These are phyloP conservation scores for Salix dunnii DNA, from an alignment of 345 rosid species.

Conservation along the genomic window DNA sequence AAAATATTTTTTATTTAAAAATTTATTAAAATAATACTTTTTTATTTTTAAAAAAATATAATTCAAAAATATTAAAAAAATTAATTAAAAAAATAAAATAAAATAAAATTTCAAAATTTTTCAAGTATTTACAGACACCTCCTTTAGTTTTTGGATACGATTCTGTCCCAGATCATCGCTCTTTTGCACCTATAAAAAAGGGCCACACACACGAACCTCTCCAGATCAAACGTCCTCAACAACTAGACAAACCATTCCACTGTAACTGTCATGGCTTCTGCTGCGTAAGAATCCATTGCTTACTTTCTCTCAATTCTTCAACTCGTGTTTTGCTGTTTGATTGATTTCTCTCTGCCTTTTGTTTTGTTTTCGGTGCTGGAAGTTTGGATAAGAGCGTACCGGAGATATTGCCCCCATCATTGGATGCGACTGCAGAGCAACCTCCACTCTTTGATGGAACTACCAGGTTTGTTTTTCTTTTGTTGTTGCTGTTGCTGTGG, in stretches of 20 bases:
- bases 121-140: too few species aligned
- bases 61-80: too few species aligned
- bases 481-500: background rate
- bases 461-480: constrained; percentile 40
- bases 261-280: background rate
- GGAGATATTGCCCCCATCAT: constrained; percentile 46
- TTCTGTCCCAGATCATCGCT: background rate
- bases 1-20: too few species aligned
- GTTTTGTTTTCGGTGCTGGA: background rate
- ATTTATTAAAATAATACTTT: too few species aligned
- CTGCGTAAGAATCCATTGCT: background rate
- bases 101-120: too few species aligned
- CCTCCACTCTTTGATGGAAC: constrained; percentile 78
- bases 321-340: background rate
- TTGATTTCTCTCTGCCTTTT: background rate
- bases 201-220: background rate
- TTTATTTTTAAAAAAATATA: too few species aligned
- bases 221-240: background rate
- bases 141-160: background rate
- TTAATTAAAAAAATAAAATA: too few species aligned
- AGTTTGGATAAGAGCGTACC: constrained; percentile 31
- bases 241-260: background rate
- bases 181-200: background rate
- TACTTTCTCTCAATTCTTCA: background rate
- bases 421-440: constrained; percentile 55